Evolutionary conservation across 345 rosid species (phyloP), one percentile per base, ranked within the genome.

Genomic region (Lenwebbia sp.): DNA sequence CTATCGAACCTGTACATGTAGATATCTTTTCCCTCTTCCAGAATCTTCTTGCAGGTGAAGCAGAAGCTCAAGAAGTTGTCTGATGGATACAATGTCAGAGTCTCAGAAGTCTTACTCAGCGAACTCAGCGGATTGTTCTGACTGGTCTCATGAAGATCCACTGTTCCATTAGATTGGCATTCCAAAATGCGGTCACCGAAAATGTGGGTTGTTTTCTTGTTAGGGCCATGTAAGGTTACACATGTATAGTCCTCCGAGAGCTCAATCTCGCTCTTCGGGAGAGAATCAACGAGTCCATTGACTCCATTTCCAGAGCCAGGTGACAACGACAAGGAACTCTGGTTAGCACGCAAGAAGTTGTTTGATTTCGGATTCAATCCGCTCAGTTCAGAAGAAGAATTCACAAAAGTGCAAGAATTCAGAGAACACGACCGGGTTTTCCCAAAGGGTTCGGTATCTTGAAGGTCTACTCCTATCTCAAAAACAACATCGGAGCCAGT

Each of bases 161-260:
- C 89, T 51, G 28, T 84, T 86, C 84, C 92, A 56, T 90, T 86
- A 85, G 86, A 57, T 88, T 88, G 94, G 88, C 96, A 88, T 89
- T 90, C 94, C 90, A 96, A 90, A 91, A 94, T 89, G 87, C 92
- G 87, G 90, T 92, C 98, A 89, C 98, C 94, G 47, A 88, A 97
- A 74, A 95, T 94, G 86, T 94, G 99, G 92, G 95, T 95, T 10
- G 94, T 97, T 86, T 90, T 93, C 3, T 98, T 95, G 89, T 92
- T 93, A 83, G 98, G 95, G 90, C 98, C 99, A 83, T 93, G 97
- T 13, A 94, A 89, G 84, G 89, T 95, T 30, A 96, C 93, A 84
- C 99, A 91, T 78, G 99, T 97, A 91, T 97, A 97, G 76, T 96
- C 99, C 92, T 98, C 98, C 1, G 98, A 96, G 84, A 92, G 94